These are phyloP conservation scores for Aspergillus ustus DNA, from an alignment of 2,329 filamentous ascomycete species.

Conservation along the genomic window DNA sequence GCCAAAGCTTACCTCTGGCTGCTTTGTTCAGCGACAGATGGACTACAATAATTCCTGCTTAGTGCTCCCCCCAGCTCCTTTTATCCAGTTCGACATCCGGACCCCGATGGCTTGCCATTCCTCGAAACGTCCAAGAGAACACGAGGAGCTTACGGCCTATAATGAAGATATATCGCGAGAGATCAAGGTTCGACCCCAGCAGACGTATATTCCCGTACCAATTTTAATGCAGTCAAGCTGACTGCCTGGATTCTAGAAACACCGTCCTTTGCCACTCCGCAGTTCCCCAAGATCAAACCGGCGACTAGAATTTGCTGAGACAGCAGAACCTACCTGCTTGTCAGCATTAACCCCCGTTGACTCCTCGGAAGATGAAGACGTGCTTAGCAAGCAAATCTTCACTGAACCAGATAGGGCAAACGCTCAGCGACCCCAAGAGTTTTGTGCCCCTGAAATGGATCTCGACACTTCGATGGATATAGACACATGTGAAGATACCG, in stretches of 20 bases:
- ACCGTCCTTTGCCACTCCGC: constrained; percentile 37
- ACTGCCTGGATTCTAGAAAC: constrained; percentile 32
- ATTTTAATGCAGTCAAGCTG: constrained; percentile 7
- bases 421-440: constrained; percentile 13
- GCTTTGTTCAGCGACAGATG: not conserved
- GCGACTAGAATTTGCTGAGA: constrained; percentile 23
- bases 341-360: constrained; percentile 42
- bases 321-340: constrained; percentile 23
- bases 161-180: constrained; percentile 46
- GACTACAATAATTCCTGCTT: not conserved
- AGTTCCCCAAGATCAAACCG: constrained; percentile 30
- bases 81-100: not conserved
- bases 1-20: not conserved
- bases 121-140: constrained; percentile 33
- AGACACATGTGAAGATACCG: constrained; percentile 32
- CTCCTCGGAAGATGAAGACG: constrained; percentile 40
- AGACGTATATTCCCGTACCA: not conserved
- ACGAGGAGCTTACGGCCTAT: constrained; percentile 67
- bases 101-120: constrained; percentile 29
- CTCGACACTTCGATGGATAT: constrained; percentile 34
- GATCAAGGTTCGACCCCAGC: constrained; percentile 29
- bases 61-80: not conserved
- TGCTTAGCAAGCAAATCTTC: constrained; percentile 12
- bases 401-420: not conserved
- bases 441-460: constrained; percentile 8